phyloP scores from a whole-genome alignment of 805 yeast genomes.

The Kluyveromyces aestuarii region DNA sequence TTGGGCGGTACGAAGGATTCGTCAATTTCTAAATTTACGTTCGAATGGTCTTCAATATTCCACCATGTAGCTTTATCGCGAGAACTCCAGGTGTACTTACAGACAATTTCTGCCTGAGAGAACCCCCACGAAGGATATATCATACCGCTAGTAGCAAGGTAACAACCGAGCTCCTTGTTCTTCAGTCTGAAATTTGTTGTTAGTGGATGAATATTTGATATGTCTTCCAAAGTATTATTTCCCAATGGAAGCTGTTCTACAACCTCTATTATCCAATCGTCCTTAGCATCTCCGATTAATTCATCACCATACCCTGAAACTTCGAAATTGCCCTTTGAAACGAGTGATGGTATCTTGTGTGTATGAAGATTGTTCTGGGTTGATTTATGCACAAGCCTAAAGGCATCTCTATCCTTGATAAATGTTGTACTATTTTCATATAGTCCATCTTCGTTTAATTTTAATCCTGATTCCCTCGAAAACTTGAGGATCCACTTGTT shows the following conservation, averaged over 20 bases:
- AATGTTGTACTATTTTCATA: constrained; percentile 12
- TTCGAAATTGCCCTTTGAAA: constrained; percentile 45
- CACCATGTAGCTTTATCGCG: constrained; percentile 86
- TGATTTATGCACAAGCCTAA: constrained; percentile 53
- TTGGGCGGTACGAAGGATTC: constrained; percentile 44
- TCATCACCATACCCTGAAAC: constrained; percentile 68
- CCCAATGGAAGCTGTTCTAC: constrained; percentile 44
- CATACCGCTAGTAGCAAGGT: constrained; percentile 74
- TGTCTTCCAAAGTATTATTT: constrained; percentile 37
- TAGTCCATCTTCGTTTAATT: constrained; percentile 24
- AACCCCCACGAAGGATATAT: constrained; percentile 95
- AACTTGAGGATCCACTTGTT: constrained; percentile 59
- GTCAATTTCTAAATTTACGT: constrained; percentile 49
- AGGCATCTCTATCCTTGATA: constrained; percentile 48
- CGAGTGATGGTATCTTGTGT: constrained; percentile 57
- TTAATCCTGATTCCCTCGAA: constrained; percentile 31
- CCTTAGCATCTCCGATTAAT: constrained; percentile 58
- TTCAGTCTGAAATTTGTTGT: constrained; percentile 74
- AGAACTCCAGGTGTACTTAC: constrained; percentile 55
- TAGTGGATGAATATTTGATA: constrained; percentile 57
- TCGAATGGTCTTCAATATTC: constrained; percentile 68
- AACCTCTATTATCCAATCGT: constrained; percentile 70
- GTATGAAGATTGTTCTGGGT: constrained; percentile 66
- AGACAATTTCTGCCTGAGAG: constrained; percentile 92
- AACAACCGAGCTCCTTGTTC: constrained; percentile 65